These are phyloP conservation scores for Annona squamosa DNA, from an alignment of 164 flowering plant species.

Conservation along the genomic window DNA sequence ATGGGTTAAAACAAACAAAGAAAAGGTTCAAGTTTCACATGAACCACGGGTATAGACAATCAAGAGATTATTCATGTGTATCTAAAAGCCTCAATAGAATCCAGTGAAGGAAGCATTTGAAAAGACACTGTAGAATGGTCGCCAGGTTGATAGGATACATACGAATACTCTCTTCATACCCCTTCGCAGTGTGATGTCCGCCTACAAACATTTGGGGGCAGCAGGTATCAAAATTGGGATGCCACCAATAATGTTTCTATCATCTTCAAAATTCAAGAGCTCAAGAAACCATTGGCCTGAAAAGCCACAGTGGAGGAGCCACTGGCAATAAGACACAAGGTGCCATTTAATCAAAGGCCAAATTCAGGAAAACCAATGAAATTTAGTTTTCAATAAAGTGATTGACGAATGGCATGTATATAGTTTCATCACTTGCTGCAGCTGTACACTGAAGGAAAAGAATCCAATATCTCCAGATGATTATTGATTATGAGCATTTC, in stretches of 20 bases:
- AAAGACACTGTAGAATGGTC: not conserved
- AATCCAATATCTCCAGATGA: not conserved
- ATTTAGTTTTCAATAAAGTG: not conserved
- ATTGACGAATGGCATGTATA: not conserved
- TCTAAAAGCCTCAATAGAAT: not conserved
- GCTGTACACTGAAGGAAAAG: not conserved
- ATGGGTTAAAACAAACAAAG: not conserved
- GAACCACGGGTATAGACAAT: slow-evolving; percentile 1
- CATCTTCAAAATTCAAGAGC: not conserved
- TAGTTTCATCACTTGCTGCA: not conserved
- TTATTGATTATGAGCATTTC: slow-evolving; percentile 1
- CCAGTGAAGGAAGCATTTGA: not conserved
- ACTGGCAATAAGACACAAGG: not conserved
- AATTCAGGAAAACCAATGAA: not conserved
- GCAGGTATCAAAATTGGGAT: slow-evolving; percentile 2
- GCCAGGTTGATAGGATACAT: not conserved
- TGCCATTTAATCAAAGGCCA: not conserved
- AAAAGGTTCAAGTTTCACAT: slow-evolving; percentile 1
- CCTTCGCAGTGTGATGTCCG: not conserved
- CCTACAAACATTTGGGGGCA: not conserved
- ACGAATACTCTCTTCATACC: not conserved
- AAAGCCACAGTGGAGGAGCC: not conserved
- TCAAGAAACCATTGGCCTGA: not conserved
- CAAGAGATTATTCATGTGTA: not conserved
- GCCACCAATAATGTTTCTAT: not conserved